A percentile compares a stretch with the other conserved stretches of the same genome.
Evolutionary conservation across 352 stramenopile species (phyloP).

Genomic region (Phytophthora pini): DNA sequence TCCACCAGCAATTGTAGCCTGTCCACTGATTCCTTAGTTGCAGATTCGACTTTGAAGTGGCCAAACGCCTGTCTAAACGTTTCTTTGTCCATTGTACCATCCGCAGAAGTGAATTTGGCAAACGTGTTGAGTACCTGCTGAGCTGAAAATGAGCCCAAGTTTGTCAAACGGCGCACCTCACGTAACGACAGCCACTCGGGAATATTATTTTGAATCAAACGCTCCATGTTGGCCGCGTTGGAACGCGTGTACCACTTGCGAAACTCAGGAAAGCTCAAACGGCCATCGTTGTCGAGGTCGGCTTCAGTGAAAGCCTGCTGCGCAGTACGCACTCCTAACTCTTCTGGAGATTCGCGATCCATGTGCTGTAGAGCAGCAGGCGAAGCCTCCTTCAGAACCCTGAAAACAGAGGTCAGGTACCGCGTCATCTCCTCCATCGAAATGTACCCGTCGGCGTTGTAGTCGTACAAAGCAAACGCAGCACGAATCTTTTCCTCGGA

Average conservation of each 20-base stretch:
- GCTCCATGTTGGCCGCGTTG: slow-evolving; percentile 78
- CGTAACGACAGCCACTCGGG: slow-evolving; percentile 78
- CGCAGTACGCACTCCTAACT: slow-evolving; percentile 68
- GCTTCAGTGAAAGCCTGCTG: slow-evolving; percentile 79
- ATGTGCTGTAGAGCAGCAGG: slow-evolving; percentile 54
- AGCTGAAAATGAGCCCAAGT: slow-evolving; percentile 68
- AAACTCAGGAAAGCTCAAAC: slow-evolving; percentile 82
- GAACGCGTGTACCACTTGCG: slow-evolving; percentile 83
- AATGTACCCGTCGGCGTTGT: slow-evolving; percentile 86
- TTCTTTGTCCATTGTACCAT: slow-evolving; percentile 75
- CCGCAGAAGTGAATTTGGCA: slow-evolving; percentile 61
- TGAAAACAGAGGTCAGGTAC: slow-evolving; percentile 89
- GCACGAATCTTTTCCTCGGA: slow-evolving; percentile 78
- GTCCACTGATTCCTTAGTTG: slow-evolving; percentile 28
- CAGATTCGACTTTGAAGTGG: slow-evolving; percentile 51
- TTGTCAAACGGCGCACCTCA: slow-evolving; percentile 82
- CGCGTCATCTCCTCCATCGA: slow-evolving; percentile 86
- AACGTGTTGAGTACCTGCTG: slow-evolving; percentile 86
- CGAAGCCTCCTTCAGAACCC: slow-evolving; percentile 81
- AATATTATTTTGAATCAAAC: slow-evolving; percentile 81
- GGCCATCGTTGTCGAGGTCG: slow-evolving; percentile 70
- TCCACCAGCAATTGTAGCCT: slow-evolving; percentile 71
- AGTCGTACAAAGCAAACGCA: slow-evolving; percentile 86
- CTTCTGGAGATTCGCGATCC: slow-evolving; percentile 60
- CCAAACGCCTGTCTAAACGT: slow-evolving; percentile 67